phyloP scores from a whole-genome alignment of 139 green algal species.

The Coelastrella sp. region DNA sequence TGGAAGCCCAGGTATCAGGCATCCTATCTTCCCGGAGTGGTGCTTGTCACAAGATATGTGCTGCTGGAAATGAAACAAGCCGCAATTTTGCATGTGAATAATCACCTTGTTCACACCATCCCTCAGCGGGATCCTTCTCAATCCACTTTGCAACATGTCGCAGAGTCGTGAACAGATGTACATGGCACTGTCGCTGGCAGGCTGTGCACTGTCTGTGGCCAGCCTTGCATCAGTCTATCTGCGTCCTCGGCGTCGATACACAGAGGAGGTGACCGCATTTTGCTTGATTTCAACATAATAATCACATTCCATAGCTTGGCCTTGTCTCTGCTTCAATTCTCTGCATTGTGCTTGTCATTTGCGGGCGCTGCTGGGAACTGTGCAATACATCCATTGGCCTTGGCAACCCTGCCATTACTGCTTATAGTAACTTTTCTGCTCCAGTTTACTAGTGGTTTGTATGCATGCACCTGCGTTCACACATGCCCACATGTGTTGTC shows the following conservation, averaged over 20 bases:
- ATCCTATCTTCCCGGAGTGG: no score
- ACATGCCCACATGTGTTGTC: not conserved
- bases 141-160: not conserved
- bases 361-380: not conserved
- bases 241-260: slow-evolving; percentile 6
- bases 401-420: not conserved
- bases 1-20: not conserved
- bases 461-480: not conserved
- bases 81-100: not conserved
- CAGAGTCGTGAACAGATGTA: not conserved
- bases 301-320: no score
- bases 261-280: not conserved
- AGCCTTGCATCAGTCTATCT: slow-evolving; percentile 38
- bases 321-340: no score
- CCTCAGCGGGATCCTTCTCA: not conserved
- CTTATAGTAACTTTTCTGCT: not conserved
- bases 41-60: no score
- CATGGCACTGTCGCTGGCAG: slow-evolving; percentile 1
- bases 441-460: not conserved
- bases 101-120: not conserved
- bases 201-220: not conserved
- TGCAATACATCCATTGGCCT: not conserved
- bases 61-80: not conserved
- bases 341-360: not conserved
- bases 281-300: no score